phyloP scores from a whole-genome alignment of 441 rosid genomes.

The Cnidoscolus chayamansa region DNA sequence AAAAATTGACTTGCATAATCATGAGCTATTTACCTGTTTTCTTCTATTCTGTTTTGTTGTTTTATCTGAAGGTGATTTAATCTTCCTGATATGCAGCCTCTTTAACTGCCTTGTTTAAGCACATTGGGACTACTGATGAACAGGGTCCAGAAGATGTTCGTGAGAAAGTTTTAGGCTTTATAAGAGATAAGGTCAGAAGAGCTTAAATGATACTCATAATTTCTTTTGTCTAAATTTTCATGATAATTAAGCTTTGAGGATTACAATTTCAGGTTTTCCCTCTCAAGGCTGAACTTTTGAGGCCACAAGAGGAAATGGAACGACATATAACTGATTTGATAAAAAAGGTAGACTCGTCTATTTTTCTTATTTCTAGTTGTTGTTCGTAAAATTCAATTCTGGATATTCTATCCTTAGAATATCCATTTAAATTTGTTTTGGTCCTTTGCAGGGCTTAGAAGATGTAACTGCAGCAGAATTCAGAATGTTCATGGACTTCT shows the following conservation, averaged over 20 bases:
- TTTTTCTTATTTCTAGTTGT: neutral
- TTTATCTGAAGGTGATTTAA: conserved; percentile 3
- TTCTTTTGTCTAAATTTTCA: neutral
- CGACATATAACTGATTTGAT: conserved; percentile 84
- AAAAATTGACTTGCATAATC: neutral
- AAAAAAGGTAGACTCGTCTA: conserved; percentile 54
- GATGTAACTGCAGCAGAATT: conserved; percentile 97
- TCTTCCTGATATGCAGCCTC: conserved; percentile 53
- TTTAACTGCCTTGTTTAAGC: conserved; percentile 76
- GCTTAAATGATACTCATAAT: neutral
- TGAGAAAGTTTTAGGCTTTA: conserved; percentile 76
- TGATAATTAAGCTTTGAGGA: conserved; percentile 16
- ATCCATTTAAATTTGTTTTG: conserved; percentile 17
- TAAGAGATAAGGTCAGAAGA: conserved; percentile 75
- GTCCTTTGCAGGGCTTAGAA: conserved; percentile 64
- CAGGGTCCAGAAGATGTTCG: conserved; percentile 75
- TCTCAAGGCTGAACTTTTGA: conserved; percentile 77
- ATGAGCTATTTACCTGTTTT: neutral
- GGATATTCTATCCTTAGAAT: neutral
- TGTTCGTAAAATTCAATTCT: neutral
- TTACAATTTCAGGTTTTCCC: conserved; percentile 68
- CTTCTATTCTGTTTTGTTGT: conserved; percentile 1
- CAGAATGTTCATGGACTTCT: conserved; percentile 97
- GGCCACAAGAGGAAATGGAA: conserved; percentile 95
- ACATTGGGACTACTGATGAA: conserved; percentile 68